Evolutionary conservation across 805 yeast species (phyloP), one percentile per base, ranked within the genome.

Genomic region (Kazachstania bromeliacearum): DNA sequence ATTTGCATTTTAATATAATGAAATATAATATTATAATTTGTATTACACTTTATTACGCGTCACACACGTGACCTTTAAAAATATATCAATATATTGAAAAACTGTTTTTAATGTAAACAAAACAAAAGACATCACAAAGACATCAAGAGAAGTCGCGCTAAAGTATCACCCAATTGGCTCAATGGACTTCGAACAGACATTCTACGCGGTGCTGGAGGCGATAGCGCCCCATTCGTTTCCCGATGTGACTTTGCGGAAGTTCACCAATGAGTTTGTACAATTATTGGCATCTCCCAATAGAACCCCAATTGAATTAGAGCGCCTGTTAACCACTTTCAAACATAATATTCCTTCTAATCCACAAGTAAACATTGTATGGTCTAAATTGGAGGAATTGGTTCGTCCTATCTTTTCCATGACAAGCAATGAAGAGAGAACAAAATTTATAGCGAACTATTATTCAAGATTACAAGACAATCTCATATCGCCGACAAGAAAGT

Each of bases 171-270:
- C n/a, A n/a, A n/a, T n/a, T n/a, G n/a, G n/a, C n/a, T 19, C 26
- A 15, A 55, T 55, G 60, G 52, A 48, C 31, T 28, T 55, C 6
- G 47, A 44, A 32, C 18, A 37, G 15, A 46, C 43, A 18, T 39
- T 55, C 9, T 44, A 39, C 28, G 35, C 44, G 8, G 34, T 51
- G 4, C 38, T 51, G 19, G 53, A 47, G 31, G 51, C 48, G 10
- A 33, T 53, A 29, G 53, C 48, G n/a, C 55, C 57, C n/a, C 45
- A 40, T 9, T 33, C 40, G 5, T 43, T 51, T 10, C 40, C 56
- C 4, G 52, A 42, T 19, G 27, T 38, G 6, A 22, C 41, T 16
- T 28, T 47, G 7, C 33, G 37, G 25, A 18, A 43, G 3, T 40
- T 53, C 19, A 33, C 48, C 7, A 36, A 42, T 20, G 53, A 51